A percentile compares a stretch with the other conserved stretches of the same genome.
phyloP scores from a whole-genome alignment of 306 rosid genomes.

The Cicer arietinum region DNA sequence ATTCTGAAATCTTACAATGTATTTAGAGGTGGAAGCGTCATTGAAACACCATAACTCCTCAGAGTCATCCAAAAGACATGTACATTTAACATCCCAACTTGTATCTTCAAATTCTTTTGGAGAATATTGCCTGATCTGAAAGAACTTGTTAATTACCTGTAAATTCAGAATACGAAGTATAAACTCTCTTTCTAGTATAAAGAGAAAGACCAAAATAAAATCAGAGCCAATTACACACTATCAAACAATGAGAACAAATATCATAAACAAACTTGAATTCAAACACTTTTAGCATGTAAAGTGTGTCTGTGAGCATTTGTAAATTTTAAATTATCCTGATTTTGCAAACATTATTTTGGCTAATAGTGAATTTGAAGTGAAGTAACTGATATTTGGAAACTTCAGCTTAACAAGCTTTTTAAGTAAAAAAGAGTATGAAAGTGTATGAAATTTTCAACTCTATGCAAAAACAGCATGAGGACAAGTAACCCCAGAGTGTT shows the following conservation, averaged over 20 bases:
- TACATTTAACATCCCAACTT: slow-evolving; percentile 79
- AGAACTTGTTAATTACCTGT: slow-evolving; percentile 81
- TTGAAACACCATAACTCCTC: slow-evolving; percentile 79
- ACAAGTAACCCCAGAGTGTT: neutral
- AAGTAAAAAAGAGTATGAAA: neutral
- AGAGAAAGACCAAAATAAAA: slow-evolving; percentile 36
- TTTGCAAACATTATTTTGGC: slow-evolving; percentile 7
- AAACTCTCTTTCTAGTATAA: neutral
- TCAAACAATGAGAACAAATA: slow-evolving; percentile 34
- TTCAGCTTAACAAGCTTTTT: neutral
- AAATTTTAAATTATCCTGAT: neutral
- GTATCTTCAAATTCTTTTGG: slow-evolving; percentile 52
- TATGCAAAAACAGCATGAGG: neutral
- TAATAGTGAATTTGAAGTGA: slow-evolving; percentile 1
- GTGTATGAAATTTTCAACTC: neutral
- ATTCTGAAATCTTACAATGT: slow-evolving; percentile 71
- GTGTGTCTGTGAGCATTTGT: slow-evolving; percentile 4
- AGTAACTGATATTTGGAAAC: neutral
- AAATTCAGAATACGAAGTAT: slow-evolving; percentile 41
- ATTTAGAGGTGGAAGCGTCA: slow-evolving; percentile 77
- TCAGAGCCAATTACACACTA: slow-evolving; percentile 6
- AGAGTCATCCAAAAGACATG: slow-evolving; percentile 79
- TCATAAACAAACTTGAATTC: slow-evolving; percentile 21
- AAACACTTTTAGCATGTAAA: slow-evolving; percentile 22
- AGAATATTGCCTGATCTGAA: slow-evolving; percentile 73